Evolutionary conservation across 352 stramenopile genomes (phyloP), one percentile per base, ranked within the genome.

Genomic region (Aphanomyces stellatus): DNA sequence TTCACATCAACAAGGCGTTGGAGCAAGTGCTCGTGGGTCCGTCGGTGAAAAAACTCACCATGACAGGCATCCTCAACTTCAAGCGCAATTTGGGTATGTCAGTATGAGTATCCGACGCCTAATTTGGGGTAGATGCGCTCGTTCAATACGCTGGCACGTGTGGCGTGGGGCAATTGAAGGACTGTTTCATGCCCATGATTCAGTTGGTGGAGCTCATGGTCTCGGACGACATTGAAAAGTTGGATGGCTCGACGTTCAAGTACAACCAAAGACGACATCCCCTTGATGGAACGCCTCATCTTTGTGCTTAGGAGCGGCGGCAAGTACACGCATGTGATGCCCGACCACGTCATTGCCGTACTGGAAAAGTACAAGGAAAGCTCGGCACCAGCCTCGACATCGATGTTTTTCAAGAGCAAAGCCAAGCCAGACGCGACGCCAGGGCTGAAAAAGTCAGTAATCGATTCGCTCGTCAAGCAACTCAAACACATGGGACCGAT

Each of bases 1-100:
- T 85, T 51, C 84, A 90, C 53, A 88, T 92, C 30, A 83, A 76
- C 66, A 90, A 89, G 62, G 85, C 78, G 3, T 70, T 92, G 19
- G 81, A 91, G 65, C 80, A 88, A 34, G 78, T 90, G 31, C 42
- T 92, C 17, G 81, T 73, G 28, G 84, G 84, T 6, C 49, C 75
- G 5, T 73, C 71, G 8, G 76, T 92, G 15, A 87, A 87, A 56
- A 88, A 87, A 56, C 53, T 90, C 17, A 92, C 79, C 46, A 81
- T 82, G 72, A 79, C 83, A 17, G 84, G 79, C 1, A 74, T 92
- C 37, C 74, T 80, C 43, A 90, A 87, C 56, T 88, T 92, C 59
- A 90, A 91, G 68, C 75, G 82, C 28, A 91, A 89, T 57, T 53
- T 92, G 33, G 46, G 51, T 62, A 30, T 11, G 28, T 42, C 8